Conservation (phyloP, 1,139 yeast species). For the Scheffersomyces titani region DNA sequence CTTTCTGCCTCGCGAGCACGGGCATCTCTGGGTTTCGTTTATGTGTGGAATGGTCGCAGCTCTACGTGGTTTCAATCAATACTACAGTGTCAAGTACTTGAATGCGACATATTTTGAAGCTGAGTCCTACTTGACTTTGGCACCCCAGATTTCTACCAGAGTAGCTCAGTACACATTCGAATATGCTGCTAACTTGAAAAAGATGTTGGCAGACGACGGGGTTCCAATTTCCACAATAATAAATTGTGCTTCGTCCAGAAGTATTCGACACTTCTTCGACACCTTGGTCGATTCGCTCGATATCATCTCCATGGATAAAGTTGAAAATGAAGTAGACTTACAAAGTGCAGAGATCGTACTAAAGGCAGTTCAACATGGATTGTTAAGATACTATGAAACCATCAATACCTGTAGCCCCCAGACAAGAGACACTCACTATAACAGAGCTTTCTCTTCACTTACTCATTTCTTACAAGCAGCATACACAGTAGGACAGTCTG, state of each 20-base stretch:
- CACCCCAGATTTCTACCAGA: background rate
- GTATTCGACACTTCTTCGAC: conserved; percentile 8
- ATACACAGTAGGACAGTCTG: conserved; percentile 27
- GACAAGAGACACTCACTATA: background rate
- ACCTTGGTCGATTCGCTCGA: conserved; percentile 14
- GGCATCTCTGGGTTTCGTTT: conserved; percentile 19
- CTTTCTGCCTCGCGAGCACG: conserved; percentile 13
- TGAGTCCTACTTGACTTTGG: background rate
- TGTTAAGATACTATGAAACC: conserved; percentile 6
- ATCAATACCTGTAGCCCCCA: conserved; percentile 5
- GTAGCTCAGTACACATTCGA: background rate
- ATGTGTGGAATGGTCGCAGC: background rate
- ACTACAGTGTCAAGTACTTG: background rate
- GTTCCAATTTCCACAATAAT: background rate
- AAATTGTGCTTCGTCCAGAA: background rate
- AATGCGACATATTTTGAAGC: background rate
- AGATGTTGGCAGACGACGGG: background rate
- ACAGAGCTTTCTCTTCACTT: conserved; percentile 17
- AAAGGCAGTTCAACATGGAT: conserved; percentile 8
- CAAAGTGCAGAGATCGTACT: conserved; percentile 10
- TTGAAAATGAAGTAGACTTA: conserved; percentile 9
- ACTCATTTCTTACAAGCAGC: conserved; percentile 20
- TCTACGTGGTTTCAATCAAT: background rate
- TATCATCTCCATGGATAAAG: conserved; percentile 17
- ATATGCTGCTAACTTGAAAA: background rate